A percentile compares a stretch with the other conserved stretches of the same genome.
phyloP scores from a whole-genome alignment of 495 filamentous ascomycete genomes.

The Aspergillus diversus region DNA sequence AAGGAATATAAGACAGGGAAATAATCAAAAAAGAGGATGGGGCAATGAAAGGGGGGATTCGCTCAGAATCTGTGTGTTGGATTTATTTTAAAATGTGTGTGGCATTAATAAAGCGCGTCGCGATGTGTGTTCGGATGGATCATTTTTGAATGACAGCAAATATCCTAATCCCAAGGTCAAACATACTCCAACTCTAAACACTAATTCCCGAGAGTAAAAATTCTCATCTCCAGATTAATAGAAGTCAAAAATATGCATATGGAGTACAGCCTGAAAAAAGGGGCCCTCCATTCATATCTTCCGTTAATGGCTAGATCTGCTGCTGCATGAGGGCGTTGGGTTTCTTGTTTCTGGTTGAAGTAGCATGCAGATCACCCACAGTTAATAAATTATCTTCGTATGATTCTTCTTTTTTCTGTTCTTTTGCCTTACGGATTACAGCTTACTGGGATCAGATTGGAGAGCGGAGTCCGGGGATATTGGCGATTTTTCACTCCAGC shows the following conservation, averaged over 20 bases:
- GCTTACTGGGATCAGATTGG: no score
- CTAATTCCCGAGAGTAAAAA: no score
- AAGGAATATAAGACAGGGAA: not conserved
- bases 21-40: slow-evolving; percentile 5
- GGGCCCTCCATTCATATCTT: slow-evolving; percentile 12
- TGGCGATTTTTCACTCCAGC: no score
- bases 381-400: not conserved
- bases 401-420: not conserved
- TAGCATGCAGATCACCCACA: not conserved
- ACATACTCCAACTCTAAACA: no score
- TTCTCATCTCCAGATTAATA: no score
- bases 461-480: no score
- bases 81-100: slow-evolving; percentile 8
- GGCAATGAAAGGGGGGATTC: slow-evolving; percentile 8
- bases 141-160: no score
- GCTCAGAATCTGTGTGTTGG: not conserved
- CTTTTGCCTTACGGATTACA: not conserved
- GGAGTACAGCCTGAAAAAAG: slow-evolving; percentile 15
- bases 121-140: not conserved
- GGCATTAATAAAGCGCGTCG: not conserved
- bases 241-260: no score
- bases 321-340: slow-evolving; percentile 2
- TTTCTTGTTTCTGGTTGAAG: not conserved
- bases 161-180: no score
- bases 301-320: not conserved